phyloP scores from a whole-genome alignment of 495 filamentous ascomycete genomes.

The Talaromyces nanjingensis region DNA sequence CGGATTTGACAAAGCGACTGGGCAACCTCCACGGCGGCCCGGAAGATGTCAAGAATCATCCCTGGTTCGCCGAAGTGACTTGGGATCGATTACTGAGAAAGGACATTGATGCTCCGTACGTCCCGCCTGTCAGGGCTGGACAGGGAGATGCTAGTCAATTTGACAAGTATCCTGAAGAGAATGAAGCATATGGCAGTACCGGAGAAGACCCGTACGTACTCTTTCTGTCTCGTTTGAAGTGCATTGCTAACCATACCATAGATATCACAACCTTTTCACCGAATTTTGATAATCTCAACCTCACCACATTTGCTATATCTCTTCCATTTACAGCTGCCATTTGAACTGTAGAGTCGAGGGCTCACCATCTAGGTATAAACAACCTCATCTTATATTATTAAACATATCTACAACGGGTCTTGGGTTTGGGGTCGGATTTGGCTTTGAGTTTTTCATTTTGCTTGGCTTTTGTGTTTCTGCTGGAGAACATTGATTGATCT shows the following conservation, averaged over 20 bases:
- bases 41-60: constrained; percentile 87
- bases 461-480: not conserved
- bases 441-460: not conserved
- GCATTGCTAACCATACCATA: constrained; percentile 17
- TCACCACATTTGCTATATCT: not conserved
- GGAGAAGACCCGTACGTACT: constrained; percentile 76
- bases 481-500: not conserved
- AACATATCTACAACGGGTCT: not conserved
- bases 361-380: not conserved
- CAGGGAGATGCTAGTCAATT: constrained; percentile 96
- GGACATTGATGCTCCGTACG: constrained; percentile 97
- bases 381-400: not conserved
- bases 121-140: constrained; percentile 89
- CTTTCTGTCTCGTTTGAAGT: not conserved
- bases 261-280: constrained; percentile 63
- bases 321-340: not conserved
- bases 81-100: constrained; percentile 91
- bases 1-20: constrained; percentile 88
- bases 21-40: constrained; percentile 92
- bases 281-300: constrained; percentile 48
- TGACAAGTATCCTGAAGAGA: constrained; percentile 95
- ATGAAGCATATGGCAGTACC: constrained; percentile 73
- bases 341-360: not conserved
- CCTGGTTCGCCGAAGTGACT: constrained; percentile 96
- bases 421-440: not conserved